phyloP scores from a whole-genome alignment of 2,329 filamentous ascomycete genomes.

The Claviceps sp. region DNA sequence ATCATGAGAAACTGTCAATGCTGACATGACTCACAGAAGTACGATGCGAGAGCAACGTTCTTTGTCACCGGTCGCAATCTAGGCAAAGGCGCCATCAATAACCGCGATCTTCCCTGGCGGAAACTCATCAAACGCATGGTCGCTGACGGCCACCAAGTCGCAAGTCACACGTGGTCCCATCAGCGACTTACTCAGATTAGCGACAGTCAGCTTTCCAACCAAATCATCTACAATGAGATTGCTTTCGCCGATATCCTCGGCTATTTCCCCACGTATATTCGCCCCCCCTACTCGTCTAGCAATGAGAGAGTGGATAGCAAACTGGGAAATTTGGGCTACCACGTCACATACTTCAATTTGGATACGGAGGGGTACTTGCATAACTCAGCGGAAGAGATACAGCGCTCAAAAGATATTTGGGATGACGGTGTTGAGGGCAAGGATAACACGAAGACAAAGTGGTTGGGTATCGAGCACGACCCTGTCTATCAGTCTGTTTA shows the following conservation, averaged over 20 bases:
- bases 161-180: constrained; percentile 37
- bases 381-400: constrained; percentile 32
- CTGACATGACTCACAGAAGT: constrained; percentile 13
- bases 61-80: constrained; percentile 23
- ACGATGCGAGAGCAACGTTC: constrained; percentile 25
- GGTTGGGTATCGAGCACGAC: constrained; percentile 41
- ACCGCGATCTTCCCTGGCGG: constrained; percentile 20
- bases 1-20: not conserved
- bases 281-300: constrained; percentile 33
- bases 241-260: constrained; percentile 27
- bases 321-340: constrained; percentile 36
- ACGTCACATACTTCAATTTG: constrained; percentile 45
- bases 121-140: constrained; percentile 30
- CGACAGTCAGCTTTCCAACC: constrained; percentile 19
- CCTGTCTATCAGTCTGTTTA: constrained; percentile 31
- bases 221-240: constrained; percentile 30
- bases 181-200: constrained; percentile 25
- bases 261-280: constrained; percentile 29
- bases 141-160: constrained; percentile 44
- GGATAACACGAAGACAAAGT: constrained; percentile 17
- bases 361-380: constrained; percentile 49
- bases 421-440: constrained; percentile 22
- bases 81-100: constrained; percentile 30
- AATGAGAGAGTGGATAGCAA: constrained; percentile 23
- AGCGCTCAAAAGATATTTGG: constrained; percentile 27